Base-by-base conservation (phyloP, 306 rosid genomes). In the Acacia confusa region DNA sequence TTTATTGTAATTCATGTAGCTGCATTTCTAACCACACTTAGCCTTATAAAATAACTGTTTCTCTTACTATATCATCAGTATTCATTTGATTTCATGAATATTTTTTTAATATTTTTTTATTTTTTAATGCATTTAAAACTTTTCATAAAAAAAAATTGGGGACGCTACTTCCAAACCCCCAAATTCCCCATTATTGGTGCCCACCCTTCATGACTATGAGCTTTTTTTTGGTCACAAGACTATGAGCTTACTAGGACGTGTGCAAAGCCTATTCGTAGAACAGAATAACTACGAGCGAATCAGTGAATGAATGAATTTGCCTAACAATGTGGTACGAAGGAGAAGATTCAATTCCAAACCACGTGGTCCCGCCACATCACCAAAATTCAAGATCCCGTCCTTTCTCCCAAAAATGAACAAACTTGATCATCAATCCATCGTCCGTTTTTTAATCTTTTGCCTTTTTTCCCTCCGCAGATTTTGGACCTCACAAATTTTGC, bases 401-500 rank as follows among this genome's bases (percentile, higher is more conserved):
- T 74, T 77, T 50, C n/a, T 50, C n/a, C 45, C 45, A 43, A 43
- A 1, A 6, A 36, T 36, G 40, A 36, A 36, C 24, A 12, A 47
- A 38, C 16, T 2, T 44, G 22, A 53, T 27, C 4, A 61, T 55
- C 74, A 82, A 78, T 27, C 70, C 40, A 69, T 82, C 45, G 70
- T 77, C 61, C 79, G 81, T 83, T 69, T 81, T 78, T 60, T 17
- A 60, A 84, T 86, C 87, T 63, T 55, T 40, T 32, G 22, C 74
- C 44, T 58, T n/a, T n/a, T 52, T 78, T 65, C 40, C 67, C 67
- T 69, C 84, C 81, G 87, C 74, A 44, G 75, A 86, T 38, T 90
- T 86, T 83, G 75, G 87, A 74, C 97, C 98, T 90, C 91, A 92
- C 43, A 72, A 45, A 69, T 76, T 87, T 87, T 69, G 57, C 88